Percentiles rank a stretch among this genome's conserved stretches.
These are phyloP conservation scores for Camellia oleifera DNA, from an alignment of 179 eudicot species.

Conservation along the genomic window DNA sequence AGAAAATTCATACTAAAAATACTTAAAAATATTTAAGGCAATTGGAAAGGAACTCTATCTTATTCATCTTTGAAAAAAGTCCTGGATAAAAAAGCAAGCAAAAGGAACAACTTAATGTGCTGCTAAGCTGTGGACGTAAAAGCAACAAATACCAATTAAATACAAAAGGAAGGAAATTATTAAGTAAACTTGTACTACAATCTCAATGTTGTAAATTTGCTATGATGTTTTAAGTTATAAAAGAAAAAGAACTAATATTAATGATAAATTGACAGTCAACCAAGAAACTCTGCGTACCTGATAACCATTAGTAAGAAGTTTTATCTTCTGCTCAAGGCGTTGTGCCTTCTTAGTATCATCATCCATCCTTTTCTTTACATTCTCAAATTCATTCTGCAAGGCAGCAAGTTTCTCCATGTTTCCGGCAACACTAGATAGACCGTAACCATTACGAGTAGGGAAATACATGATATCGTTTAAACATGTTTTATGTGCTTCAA, in stretches of 20 bases:
- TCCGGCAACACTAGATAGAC: conserved; percentile 89
- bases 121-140: neutral
- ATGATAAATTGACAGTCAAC: neutral
- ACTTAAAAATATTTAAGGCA: no score
- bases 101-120: neutral
- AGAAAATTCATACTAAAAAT: no score
- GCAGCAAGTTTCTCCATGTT: conserved; percentile 84
- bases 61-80: no score
- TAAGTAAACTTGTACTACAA: neutral
- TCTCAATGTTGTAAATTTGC: neutral
- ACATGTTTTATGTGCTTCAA: conserved; percentile 80
- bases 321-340: conserved; percentile 79
- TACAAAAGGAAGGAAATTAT: neutral
- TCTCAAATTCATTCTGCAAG: conserved; percentile 78
- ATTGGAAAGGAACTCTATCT: no score
- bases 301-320: conserved; percentile 83
- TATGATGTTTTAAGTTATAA: neutral
- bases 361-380: conserved; percentile 87
- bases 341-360: conserved; percentile 94
- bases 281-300: conserved; percentile 44
- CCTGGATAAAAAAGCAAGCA: no score
- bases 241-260: neutral
- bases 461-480: conserved; percentile 84
- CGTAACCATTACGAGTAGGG: conserved; percentile 82
- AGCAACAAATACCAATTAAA: neutral